phyloP scores from a whole-genome alignment of 2,329 filamentous ascomycete genomes.

The Fusarium guadeloupense region DNA sequence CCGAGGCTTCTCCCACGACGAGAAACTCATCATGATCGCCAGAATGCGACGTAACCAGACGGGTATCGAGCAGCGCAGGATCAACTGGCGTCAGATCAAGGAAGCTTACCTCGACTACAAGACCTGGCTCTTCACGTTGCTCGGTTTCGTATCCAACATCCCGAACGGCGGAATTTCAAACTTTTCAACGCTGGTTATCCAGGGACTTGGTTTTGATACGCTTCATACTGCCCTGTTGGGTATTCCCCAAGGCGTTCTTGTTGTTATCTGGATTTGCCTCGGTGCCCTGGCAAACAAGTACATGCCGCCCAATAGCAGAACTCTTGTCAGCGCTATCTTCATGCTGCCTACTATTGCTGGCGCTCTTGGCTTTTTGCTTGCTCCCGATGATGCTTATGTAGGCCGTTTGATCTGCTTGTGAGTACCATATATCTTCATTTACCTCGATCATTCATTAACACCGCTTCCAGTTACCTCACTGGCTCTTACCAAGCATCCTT shows the following conservation, averaged over 20 bases:
- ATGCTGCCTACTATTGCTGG: slow-evolving; percentile 68
- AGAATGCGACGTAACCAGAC: slow-evolving; percentile 66
- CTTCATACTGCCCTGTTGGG: slow-evolving; percentile 51
- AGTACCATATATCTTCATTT: slow-evolving; percentile 11
- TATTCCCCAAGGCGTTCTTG: slow-evolving; percentile 51
- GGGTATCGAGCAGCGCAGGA: slow-evolving; percentile 64
- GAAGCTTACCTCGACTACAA: slow-evolving; percentile 68
- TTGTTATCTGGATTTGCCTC: slow-evolving; percentile 54
- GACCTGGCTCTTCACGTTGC: slow-evolving; percentile 65
- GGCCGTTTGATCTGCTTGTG: slow-evolving; percentile 65
- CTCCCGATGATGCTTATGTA: slow-evolving; percentile 58
- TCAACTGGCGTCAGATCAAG: slow-evolving; percentile 63
- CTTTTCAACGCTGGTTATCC: slow-evolving; percentile 68
- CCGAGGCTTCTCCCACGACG: slow-evolving; percentile 58
- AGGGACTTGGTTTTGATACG: slow-evolving; percentile 63
- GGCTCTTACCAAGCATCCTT: slow-evolving; percentile 54
- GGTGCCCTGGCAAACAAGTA: slow-evolving; percentile 51
- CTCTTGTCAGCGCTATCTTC: slow-evolving; percentile 63
- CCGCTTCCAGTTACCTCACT: slow-evolving; percentile 43
- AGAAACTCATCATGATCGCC: slow-evolving; percentile 65
- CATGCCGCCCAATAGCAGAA: slow-evolving; percentile 58
- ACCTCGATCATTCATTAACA: not conserved
- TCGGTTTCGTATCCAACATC: slow-evolving; percentile 63
- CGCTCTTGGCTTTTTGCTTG: slow-evolving; percentile 65
- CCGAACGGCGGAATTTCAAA: slow-evolving; percentile 69